Base-by-base conservation (phyloP, 768 basidiomycete species). In the Chiua virens region DNA sequence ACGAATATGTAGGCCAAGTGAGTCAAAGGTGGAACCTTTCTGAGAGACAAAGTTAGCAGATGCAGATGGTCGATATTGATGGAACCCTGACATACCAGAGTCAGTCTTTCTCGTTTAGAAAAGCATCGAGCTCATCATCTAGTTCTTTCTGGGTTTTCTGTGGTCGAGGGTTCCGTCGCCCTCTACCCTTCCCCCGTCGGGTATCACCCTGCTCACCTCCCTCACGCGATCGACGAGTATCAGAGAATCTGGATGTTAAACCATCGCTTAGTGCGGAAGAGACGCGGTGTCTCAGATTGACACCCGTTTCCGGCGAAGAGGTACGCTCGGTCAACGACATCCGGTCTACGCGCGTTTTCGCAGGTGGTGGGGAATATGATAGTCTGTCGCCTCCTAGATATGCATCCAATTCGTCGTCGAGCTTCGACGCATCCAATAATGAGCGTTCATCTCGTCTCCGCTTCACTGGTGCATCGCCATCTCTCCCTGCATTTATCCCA, bases 121-220 rank as follows among this genome's bases (percentile, higher is more conserved):
- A 92, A 15, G 86, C 85, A 28, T 92, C 90, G 42, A 92, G 72
- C 61, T 93, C 90, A 43, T 85, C 88, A 55, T 93, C 90, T 34
- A 93, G 73, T 58, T 92, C 88, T 68, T 87, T 80, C 63, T 84
- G 83, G 1, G 81, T 87, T 67, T 82, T 83, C 51, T 66, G 76
- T 21, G 76, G 72, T 11, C 76, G 73, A 53, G 68, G 63, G 52
- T 65, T 65, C 51, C 74, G 73, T 39, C 78, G 71, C 35, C 72
- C 67, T 49, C 71, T 61, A 58, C 69, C 61, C 55, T 56, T 62
- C 58, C 55, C 50, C 60, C 60, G 56, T 46, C 66, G 47, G 60
- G 54, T 56, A 55, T 64, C 57, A 60, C 61, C 47, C 51, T 56
- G 54, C 30, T 60, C 63, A 50, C 66, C 55, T 50, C 50, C 59